Base-by-base conservation (phyloP, 352 stramenopile species). In the Thalassiosira hispida region DNA sequence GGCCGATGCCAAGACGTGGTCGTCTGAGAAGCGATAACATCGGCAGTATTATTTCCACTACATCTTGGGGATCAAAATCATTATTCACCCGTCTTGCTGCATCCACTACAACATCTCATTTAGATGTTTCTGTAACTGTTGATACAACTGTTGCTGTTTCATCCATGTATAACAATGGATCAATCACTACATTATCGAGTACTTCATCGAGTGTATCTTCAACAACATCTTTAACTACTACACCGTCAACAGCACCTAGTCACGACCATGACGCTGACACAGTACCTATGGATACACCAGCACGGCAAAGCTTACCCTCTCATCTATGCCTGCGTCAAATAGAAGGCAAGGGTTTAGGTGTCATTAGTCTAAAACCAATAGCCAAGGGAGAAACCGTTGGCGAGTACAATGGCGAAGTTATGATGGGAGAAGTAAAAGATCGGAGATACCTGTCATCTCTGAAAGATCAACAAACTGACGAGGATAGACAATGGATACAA, bases 341-440 rank as follows among this genome's bases (percentile, higher is more conserved):
- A 16, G 35, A 57, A 20, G 74, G 74, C n/a, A 89, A 89, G 60
- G 83, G 83, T 11, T 38, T 85, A 1, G 83, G 83, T 12, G 80
- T 85, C 0, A 72, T 90, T 12, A 77, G 76, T 12, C 68, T 53
- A 5, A 61, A 69, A 23, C 18, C 31, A 4, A 86, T 90, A 23
- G 29, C 61, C 31, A 65, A 44, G 31, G 68, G 70, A 23, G 63
- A 70, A 46, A 62, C 77, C 35, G 62, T 89, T 6, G 83, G 79
- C 8, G 72, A 89, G 35, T 89, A 89, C 64, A 69, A 72, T 18
- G 83, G 79, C 11, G 79, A 89, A 60, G 35, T 79, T 4, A 75
- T 89, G 61, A 67, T 55, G 8, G 66, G 66, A 27, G 64, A 75
- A 20, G 78, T 84, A 22, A 86, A 82, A 51, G 82, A 85, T 81